Evolutionary conservation across 768 basidiomycete genomes (phyloP).

Genomic region (Pulveroboletus sp.): DNA sequence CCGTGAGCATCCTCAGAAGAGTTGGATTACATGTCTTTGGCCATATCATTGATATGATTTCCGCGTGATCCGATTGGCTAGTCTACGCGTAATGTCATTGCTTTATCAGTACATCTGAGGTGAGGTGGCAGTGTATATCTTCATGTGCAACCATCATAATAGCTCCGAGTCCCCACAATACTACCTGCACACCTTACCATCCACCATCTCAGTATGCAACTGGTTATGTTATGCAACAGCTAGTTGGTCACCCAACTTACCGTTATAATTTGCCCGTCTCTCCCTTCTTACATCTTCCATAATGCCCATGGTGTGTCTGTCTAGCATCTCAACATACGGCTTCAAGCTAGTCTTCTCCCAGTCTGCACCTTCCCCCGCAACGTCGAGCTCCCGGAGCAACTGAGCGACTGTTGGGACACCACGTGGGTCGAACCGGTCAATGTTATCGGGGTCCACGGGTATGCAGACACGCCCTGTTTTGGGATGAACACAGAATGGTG

Average conservation of each 20-base stretch:
- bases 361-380: slow-evolving; percentile 53
- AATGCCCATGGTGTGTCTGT: slow-evolving; percentile 52
- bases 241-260: slow-evolving; percentile 7
- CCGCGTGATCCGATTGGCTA: slow-evolving; percentile 16
- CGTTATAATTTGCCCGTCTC: slow-evolving; percentile 17
- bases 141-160: too few species aligned
- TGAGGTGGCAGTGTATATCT: neutral
- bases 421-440: slow-evolving; percentile 82
- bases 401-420: slow-evolving; percentile 82
- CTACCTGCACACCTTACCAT: slow-evolving; percentile 30
- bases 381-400: slow-evolving; percentile 77
- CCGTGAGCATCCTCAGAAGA: slow-evolving; percentile 16
- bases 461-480: slow-evolving; percentile 95
- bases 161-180: too few species aligned
- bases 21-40: neutral
- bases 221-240: neutral
- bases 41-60: neutral
- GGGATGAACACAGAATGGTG: slow-evolving; percentile 96
- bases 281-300: slow-evolving; percentile 29
- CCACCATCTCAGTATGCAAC: slow-evolving; percentile 14
- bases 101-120: slow-evolving; percentile 1
- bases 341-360: slow-evolving; percentile 87
- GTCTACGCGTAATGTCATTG: slow-evolving; percentile 1
- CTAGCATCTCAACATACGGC: slow-evolving; percentile 86
- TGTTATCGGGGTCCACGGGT: slow-evolving; percentile 71